Evolutionary conservation across 2,329 filamentous ascomycete genomes (phyloP).

Genomic region (Shiraia sp.): DNA sequence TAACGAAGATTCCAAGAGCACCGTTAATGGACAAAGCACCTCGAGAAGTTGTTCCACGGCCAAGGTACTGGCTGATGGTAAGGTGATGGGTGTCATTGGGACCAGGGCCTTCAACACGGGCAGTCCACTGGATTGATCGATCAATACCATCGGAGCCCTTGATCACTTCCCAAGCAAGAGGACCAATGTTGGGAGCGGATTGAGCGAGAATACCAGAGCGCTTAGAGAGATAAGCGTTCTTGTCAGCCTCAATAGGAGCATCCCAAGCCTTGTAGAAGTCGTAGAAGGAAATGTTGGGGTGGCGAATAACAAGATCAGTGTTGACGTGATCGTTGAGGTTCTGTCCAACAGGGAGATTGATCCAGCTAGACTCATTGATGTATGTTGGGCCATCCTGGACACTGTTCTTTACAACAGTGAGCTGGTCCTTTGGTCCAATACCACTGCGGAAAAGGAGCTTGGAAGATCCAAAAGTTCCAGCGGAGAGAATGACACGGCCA

Average conservation of each 20-base stretch:
- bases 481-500: constrained; percentile 69
- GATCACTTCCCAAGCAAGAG: constrained; percentile 65
- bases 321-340: constrained; percentile 61
- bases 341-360: constrained; percentile 56
- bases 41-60: constrained; percentile 64
- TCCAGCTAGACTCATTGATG: constrained; percentile 52
- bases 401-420: constrained; percentile 51
- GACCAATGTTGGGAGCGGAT: constrained; percentile 67
- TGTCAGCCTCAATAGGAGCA: constrained; percentile 47
- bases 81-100: constrained; percentile 45
- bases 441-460: constrained; percentile 71
- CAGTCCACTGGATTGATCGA: constrained; percentile 68
- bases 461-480: constrained; percentile 70
- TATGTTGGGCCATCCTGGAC: constrained; percentile 48
- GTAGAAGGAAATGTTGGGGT: constrained; percentile 61
- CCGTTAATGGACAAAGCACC: constrained; percentile 65
- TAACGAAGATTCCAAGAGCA: constrained; percentile 62
- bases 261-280: constrained; percentile 67
- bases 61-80: constrained; percentile 61
- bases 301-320: constrained; percentile 57
- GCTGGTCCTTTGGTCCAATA: constrained; percentile 63
- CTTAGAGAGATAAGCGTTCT: constrained; percentile 47
- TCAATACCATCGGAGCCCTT: constrained; percentile 60
- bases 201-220: constrained; percentile 65
- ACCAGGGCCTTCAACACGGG: constrained; percentile 63